Evolutionary conservation across 1,139 yeast species (phyloP), one percentile per base, ranked within the genome.

Genomic region (Kurtzmaniella natalensis): DNA sequence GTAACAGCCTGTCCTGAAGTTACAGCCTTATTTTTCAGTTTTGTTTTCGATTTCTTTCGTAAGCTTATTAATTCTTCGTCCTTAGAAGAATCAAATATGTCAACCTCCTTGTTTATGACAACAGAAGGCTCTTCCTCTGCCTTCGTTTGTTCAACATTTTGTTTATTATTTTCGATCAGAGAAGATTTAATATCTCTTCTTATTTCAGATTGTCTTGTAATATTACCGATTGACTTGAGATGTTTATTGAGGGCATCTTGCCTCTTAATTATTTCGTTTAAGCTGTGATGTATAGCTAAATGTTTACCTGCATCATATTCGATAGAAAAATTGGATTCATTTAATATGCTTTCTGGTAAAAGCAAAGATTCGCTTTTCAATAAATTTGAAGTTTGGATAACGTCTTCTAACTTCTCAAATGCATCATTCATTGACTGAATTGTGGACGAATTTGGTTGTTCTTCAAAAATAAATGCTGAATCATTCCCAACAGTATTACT

Each of bases 41-140:
- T 34, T 37, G 39, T 30, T 36, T 42, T 14, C 42, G 48, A 41
- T 41, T 59, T 66, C 41, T 62, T 62, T 24, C 75, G 70, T 40
- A 81, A 57, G 0, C 80, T 71, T 24, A 81, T 61, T 15, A 81
- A 64, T 37, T 81, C 87, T 38, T 77, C 46, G n/a, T 45, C 42
- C 9, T 36, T 31, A 16, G 26, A 23, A 11, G 26, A 10, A 23
- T 23, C 26, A 16, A 23, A 23, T 7, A 23, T 11, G 16, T 23
- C 26, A 9, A 16, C 14, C 4, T 11, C 14, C 7, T 23, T 8
- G 11, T 23, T 16, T 3, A 13, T 16, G 6, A 9, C 26, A 5
- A 11, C 16, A 4, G 15, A 11, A 7, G 6, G 9, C 24, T 32
- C 18, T n/a, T 23, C 16, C 5, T 36, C 38, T 11, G 32, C 41